phyloP scores from a whole-genome alignment of 352 stramenopile species.

The Globisporangium acanthophoron region DNA sequence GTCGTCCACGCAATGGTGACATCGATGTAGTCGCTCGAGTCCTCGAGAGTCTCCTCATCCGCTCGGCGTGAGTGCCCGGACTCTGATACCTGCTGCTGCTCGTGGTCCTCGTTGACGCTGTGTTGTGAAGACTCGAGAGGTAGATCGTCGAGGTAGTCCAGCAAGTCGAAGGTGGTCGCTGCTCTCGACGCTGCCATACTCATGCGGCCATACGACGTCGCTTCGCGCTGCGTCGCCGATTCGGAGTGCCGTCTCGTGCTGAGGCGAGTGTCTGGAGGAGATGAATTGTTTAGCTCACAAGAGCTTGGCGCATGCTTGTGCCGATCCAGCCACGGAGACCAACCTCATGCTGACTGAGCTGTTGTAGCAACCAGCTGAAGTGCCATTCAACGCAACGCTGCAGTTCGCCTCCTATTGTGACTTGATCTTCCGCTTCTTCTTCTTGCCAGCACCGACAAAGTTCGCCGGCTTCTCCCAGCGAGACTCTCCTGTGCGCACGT shows the following conservation, averaged over 20 bases:
- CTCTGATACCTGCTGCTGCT: not conserved
- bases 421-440: conserved; percentile 14
- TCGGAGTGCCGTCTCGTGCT: not conserved
- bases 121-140: not conserved
- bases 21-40: conserved; percentile 9
- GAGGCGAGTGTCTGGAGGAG: too few species aligned
- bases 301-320: too few species aligned
- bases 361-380: not conserved
- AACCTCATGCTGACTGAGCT: not conserved
- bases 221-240: not conserved
- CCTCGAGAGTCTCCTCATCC: not conserved
- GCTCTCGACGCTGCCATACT: not conserved
- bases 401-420: not conserved
- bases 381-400: not conserved
- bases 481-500: conserved; percentile 60
- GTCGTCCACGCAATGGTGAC: conserved; percentile 8
- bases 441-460: conserved; percentile 14
- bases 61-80: not conserved
- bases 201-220: not conserved
- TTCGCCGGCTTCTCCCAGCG: conserved; percentile 46
- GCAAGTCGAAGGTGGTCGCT: not conserved
- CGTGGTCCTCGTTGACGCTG: not conserved
- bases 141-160: conserved; percentile 12
- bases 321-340: not conserved
- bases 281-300: too few species aligned